Percentiles rank a stretch among this genome's conserved stretches.
These are phyloP conservation scores for Anthracocystis panici-leucophaei DNA, from an alignment of 1,284 basidiomycete genomes.

Conservation along the genomic window DNA sequence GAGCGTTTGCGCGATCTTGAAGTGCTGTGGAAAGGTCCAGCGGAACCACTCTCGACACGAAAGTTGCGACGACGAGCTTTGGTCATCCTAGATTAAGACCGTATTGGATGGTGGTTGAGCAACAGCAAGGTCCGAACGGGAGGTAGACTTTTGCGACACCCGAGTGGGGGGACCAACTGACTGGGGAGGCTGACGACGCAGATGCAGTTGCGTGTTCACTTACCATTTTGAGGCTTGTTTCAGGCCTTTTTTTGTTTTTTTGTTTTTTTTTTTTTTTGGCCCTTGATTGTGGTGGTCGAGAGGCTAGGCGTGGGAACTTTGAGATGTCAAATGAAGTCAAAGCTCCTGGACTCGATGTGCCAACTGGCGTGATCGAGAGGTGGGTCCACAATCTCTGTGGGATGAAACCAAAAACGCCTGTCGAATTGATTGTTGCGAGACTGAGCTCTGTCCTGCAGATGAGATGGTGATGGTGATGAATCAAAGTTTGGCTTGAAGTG, in stretches of 20 bases:
- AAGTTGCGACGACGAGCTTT: conserved; percentile 40
- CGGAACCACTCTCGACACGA: conserved; percentile 12
- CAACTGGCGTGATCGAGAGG: neutral
- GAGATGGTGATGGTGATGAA: neutral
- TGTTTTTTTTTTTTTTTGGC: no score
- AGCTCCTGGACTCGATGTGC: neutral
- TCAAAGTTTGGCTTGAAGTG: neutral
- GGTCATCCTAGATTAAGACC: conserved; percentile 16
- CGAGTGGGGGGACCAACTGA: conserved; percentile 7
- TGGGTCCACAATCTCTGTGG: neutral
- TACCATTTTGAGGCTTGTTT: conserved; percentile 16
- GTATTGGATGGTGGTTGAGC: conserved; percentile 5
- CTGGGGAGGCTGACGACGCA: conserved; percentile 1
- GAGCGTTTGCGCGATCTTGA: neutral
- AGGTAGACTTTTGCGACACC: neutral
- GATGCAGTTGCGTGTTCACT: conserved; percentile 13
- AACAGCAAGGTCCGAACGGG: neutral
- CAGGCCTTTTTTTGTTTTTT: no score
- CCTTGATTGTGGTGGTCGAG: conserved; percentile 1
- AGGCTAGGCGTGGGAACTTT: conserved; percentile 1
- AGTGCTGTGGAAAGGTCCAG: neutral
- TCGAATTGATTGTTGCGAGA: neutral
- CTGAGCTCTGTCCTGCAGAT: conserved; percentile 2
- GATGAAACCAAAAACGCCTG: neutral
- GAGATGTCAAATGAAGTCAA: neutral